Evolutionary conservation across 2,329 filamentous ascomycete species (phyloP).

Genomic region (Herpotrichia juniperi): DNA sequence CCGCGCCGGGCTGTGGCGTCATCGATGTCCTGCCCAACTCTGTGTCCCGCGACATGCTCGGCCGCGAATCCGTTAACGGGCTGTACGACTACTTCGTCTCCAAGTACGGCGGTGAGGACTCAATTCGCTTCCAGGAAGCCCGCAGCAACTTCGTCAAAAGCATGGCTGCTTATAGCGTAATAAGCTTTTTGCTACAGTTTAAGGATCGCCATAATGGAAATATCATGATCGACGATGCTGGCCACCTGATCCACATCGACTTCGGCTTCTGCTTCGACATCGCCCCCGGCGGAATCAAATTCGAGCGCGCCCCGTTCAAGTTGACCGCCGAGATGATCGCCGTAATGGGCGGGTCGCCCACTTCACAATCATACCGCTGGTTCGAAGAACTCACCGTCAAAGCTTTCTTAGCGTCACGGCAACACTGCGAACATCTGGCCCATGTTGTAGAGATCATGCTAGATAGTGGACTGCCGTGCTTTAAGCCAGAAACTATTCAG

Average conservation of each 20-base stretch:
- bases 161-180: slow-evolving; percentile 98
- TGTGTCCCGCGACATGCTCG: slow-evolving; percentile 98
- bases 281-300: slow-evolving; percentile 93
- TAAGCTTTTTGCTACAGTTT: slow-evolving; percentile 96
- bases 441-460: slow-evolving; percentile 95
- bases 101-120: slow-evolving; percentile 97
- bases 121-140: slow-evolving; percentile 90
- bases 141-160: slow-evolving; percentile 98
- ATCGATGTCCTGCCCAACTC: slow-evolving; percentile 98
- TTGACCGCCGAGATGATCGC: slow-evolving; percentile 96
- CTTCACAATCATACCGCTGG: slow-evolving; percentile 88
- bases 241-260: slow-evolving; percentile 97
- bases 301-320: slow-evolving; percentile 98
- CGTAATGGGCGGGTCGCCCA: slow-evolving; percentile 89
- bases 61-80: slow-evolving; percentile 95
- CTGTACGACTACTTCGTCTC: slow-evolving; percentile 98
- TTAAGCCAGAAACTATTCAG: slow-evolving; percentile 93
- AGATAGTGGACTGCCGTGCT: slow-evolving; percentile 93
- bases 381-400: slow-evolving; percentile 98
- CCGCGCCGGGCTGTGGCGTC: slow-evolving; percentile 94
- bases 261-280: slow-evolving; percentile 99
- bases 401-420: slow-evolving; percentile 86
- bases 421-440: slow-evolving; percentile 84
- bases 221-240: slow-evolving; percentile 98
- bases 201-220: slow-evolving; percentile 99